Conservation (phyloP, 345 rosid genomes). For the Diplotaxis tenuifolia region DNA sequence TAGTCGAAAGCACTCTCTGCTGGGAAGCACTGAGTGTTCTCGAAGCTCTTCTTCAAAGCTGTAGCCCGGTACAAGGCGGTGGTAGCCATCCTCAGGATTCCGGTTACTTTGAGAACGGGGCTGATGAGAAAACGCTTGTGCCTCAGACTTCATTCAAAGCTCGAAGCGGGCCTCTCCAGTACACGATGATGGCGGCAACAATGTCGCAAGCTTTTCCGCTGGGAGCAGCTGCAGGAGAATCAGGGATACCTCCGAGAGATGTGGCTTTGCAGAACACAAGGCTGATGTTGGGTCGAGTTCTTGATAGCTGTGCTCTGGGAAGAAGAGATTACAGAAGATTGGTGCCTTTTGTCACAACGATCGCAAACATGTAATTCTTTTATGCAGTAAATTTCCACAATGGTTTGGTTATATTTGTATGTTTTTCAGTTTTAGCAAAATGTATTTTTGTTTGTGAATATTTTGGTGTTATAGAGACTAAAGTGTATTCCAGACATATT, state of each 20-base stretch:
- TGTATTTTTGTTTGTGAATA: constrained; percentile 28
- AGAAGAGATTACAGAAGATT: constrained; percentile 84
- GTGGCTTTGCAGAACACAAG: constrained; percentile 87
- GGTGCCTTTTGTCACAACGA: constrained; percentile 86
- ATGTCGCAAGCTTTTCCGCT: constrained; percentile 43
- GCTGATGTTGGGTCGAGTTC: constrained; percentile 80
- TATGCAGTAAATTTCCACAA: constrained; percentile 24
- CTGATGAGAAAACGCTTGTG: constrained; percentile 67
- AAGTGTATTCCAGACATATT: constrained; percentile 14
- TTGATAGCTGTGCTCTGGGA: constrained; percentile 78
- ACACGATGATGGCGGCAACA: constrained; percentile 49
- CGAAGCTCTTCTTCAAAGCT: constrained; percentile 95
- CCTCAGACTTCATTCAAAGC: constrained; percentile 91
- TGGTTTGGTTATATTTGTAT: neutral
- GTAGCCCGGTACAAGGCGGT: constrained; percentile 69
- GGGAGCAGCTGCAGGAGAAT: constrained; percentile 44
- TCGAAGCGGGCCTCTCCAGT: constrained; percentile 87
- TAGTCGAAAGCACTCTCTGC: constrained; percentile 80
- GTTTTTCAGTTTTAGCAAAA: constrained; percentile 13
- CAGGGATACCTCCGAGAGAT: constrained; percentile 69
- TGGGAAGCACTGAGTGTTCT: constrained; percentile 94
- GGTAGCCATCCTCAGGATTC: constrained; percentile 58
- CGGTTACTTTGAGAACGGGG: constrained; percentile 63
- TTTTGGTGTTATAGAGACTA: constrained; percentile 22
- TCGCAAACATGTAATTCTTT: neutral